These are phyloP conservation scores for Pouteria glomerata DNA, from an alignment of 148 eudicot genomes.

Conservation along the genomic window DNA sequence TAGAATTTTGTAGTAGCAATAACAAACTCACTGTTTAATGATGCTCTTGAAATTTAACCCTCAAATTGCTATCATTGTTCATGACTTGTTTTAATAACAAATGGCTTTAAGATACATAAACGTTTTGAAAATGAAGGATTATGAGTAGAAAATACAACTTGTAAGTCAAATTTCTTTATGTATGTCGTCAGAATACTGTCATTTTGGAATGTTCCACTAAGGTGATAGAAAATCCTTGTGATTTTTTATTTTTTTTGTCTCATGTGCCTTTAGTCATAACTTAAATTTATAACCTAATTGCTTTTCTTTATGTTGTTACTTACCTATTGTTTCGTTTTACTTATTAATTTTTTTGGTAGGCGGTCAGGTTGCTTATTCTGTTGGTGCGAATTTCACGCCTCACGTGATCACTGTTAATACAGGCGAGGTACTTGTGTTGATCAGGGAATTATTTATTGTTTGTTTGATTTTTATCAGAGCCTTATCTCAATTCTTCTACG, in stretches of 20 bases:
- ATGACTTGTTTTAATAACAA: not conserved
- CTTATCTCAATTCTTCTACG: not conserved
- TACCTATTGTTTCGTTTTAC: not conserved
- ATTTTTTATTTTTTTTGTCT: not conserved
- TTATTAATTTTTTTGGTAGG: slow-evolving; percentile 4
- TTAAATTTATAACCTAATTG: not conserved
- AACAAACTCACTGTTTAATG: not conserved
- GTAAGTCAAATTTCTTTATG: not conserved
- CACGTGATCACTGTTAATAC: slow-evolving; percentile 65
- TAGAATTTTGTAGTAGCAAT: not conserved
- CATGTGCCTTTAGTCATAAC: not conserved
- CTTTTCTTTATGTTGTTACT: not conserved
- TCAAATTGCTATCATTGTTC: not conserved
- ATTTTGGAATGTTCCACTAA: not conserved
- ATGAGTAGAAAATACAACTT: not conserved
- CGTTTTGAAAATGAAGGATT: not conserved
- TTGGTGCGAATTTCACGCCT: slow-evolving; percentile 59
- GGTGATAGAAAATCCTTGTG: not conserved
- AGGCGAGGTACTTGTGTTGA: slow-evolving; percentile 11
- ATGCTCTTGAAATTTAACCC: not conserved
- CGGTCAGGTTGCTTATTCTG: slow-evolving; percentile 9
- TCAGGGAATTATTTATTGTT: not conserved
- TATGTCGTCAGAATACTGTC: not conserved
- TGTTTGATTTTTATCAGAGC: not conserved
- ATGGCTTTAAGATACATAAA: no score